Percentiles rank a stretch among this genome's conserved stretches.
Evolutionary conservation across 2,329 filamentous ascomycete species (phyloP).

Genomic region (Colletotrichum sidae): DNA sequence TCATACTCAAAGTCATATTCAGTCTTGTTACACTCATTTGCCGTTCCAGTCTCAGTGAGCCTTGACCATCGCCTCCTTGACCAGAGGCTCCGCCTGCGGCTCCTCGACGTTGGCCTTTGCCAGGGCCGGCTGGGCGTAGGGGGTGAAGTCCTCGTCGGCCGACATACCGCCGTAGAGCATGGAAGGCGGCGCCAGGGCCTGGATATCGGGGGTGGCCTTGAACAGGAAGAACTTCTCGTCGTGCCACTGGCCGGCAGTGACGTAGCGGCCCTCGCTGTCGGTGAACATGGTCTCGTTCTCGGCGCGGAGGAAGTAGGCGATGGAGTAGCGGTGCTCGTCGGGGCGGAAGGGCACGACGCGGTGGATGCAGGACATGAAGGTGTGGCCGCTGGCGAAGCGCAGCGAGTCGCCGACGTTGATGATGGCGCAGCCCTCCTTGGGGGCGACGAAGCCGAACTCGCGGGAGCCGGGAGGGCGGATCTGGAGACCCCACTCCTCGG

Average conservation of each 20-base stretch:
- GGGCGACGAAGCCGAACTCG: constrained; percentile 65
- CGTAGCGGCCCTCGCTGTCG: constrained; percentile 64
- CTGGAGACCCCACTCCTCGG: constrained; percentile 68
- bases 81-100: constrained; percentile 22
- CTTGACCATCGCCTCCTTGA: constrained; percentile 30
- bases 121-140: constrained; percentile 24
- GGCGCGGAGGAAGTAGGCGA: constrained; percentile 69
- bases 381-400: constrained; percentile 64
- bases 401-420: constrained; percentile 71
- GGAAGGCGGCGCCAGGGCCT: constrained; percentile 60
- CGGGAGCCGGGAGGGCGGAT: constrained; percentile 59
- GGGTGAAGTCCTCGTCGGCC: constrained; percentile 33
- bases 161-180: constrained; percentile 64
- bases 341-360: constrained; percentile 65
- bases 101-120: constrained; percentile 30
- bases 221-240: constrained; percentile 56
- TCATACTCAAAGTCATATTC: not conserved
- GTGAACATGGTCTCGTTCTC: constrained; percentile 67
- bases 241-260: constrained; percentile 66
- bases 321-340: constrained; percentile 59
- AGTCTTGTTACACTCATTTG: not conserved
- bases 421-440: constrained; percentile 63
- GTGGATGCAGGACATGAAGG: constrained; percentile 68
- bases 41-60: constrained; percentile 11
- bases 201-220: constrained; percentile 40